Evolutionary conservation across 2,329 filamentous ascomycete genomes (phyloP), one percentile per base, ranked within the genome.

Genomic region (Metarhizium humberi): DNA sequence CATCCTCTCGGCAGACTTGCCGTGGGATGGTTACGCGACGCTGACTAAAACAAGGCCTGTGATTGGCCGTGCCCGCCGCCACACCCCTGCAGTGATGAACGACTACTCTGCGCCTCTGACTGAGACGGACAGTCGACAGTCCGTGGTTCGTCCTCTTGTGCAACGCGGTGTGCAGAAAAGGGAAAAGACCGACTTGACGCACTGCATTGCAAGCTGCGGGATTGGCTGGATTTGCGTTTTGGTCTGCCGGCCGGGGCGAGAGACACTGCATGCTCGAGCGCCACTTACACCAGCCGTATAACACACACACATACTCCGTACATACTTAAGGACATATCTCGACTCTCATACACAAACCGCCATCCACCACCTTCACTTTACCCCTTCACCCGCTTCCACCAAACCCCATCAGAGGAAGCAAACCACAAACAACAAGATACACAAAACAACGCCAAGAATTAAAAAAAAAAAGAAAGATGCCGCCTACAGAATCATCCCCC

Each of bases 1-100:
- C 32, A 34, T 34, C 32, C 32, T 34, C 32, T 11, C 32, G 32
- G 32, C 8, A 6, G 42, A 14, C 20, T 30, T 48, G 14, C 43
- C 18, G 29, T 29, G 10, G 25, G n/a, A 49, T 16, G 14, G 53
- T 66, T 62, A 67, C 63, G 43, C 58, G n/a, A 51, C 4, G 65
- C 59, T 70, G 66, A 69, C 67, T 67, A 70, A 70, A 69, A 54
- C 55, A 58, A 53, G 54, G 34, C 5, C 30, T 49, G 54, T 66
- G 61, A 70, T 70, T 70, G 68, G 68, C 36, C 5, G 32, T 11
- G 32, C 32, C 7, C 10, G 4, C 32, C 32, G 5, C 7, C 32
- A 4, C 6, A 7, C 2, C 32, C 32, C 6, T 34, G 6, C 10
- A 11, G 10, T 1, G 32, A 34, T 11, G 32, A 7, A 34, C 32